phyloP scores from a whole-genome alignment of 2,329 filamentous ascomycete species.

The Magnaporthiopsis rhizophila region DNA sequence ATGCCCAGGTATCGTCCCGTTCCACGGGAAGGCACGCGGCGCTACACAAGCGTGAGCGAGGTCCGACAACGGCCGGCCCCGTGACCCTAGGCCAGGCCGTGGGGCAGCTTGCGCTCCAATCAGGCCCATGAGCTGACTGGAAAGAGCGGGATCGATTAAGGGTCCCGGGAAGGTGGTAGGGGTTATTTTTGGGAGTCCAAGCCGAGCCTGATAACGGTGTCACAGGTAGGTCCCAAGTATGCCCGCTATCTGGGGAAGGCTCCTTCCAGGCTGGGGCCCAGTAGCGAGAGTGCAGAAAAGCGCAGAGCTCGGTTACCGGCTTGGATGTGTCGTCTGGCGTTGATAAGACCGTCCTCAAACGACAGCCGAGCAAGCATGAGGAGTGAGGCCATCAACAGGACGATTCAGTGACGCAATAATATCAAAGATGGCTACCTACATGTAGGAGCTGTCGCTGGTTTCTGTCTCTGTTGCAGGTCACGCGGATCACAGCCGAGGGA shows the following conservation, averaged over 20 bases:
- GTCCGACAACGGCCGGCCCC: slow-evolving; percentile 2
- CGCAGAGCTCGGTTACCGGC: background rate
- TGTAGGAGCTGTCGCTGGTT: background rate
- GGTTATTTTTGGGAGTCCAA: background rate
- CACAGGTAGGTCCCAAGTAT: no score
- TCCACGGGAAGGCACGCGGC: background rate
- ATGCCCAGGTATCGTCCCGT: background rate
- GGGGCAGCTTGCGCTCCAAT: background rate
- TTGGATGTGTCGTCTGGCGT: background rate
- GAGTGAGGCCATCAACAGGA: no score
- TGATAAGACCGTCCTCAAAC: background rate
- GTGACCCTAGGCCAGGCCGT: background rate
- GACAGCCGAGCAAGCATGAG: background rate
- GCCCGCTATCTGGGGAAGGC: background rate
- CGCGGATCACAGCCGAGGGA: background rate
- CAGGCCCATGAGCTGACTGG: background rate
- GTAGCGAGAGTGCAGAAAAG: background rate
- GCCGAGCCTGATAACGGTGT: background rate
- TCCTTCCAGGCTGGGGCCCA: background rate
- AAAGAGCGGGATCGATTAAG: background rate
- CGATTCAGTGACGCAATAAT: no score
- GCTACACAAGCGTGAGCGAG: background rate
- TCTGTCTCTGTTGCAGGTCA: background rate
- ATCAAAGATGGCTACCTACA: no score
- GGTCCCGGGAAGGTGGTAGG: background rate